Evolutionary conservation across 2,329 filamentous ascomycete genomes (phyloP), one percentile per base, ranked within the genome.

Genomic region (Alternaria solani): DNA sequence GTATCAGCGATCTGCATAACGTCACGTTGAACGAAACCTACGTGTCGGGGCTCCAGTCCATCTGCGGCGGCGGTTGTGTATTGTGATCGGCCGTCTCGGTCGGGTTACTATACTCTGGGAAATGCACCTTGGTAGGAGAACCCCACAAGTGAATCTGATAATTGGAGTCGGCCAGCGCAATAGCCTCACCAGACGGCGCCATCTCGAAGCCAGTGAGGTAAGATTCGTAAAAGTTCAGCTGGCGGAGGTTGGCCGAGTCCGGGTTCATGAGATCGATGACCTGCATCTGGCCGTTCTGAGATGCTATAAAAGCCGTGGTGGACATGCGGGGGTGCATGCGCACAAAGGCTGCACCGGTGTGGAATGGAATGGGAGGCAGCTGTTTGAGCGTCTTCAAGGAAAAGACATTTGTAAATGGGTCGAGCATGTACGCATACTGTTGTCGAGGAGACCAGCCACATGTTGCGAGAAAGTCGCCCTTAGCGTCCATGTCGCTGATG

Each of bases 401-500:
- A 74, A 96, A 98, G 34, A 98, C 93, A 69, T 97, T 96, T 60
- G 97, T 92, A 59, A 98, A 89, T 0, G 93, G 92, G 74, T 99
- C 95, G 34, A 96, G 87, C 82, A 96, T 93, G 64, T 91, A 91
- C 41, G 88, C 88, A 36, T 90, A 88, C 66, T 92, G 85, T 72
- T 94, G 93, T 67, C 94, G 88, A 25, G 93, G 86, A 1, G 94
- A 96, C 79, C 92, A 96, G 36, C 95, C 95, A 77, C 95, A 99
- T 5, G 95, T 98, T 23, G 98, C 91, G 55, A 99, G 88, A 67
- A 95, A 95, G 77, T 98, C 94, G 73, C 95, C 92, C 74, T 95
- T 92, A 8, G 94, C 93, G 81, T 99, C 95, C 92, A 99, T 97
- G 77, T 98, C 94, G 77, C 93, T 97, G 75, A 99, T 92, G 52